Base-by-base conservation (phyloP, 2,329 filamentous ascomycete genomes). In the Sporothrix protearum region DNA sequence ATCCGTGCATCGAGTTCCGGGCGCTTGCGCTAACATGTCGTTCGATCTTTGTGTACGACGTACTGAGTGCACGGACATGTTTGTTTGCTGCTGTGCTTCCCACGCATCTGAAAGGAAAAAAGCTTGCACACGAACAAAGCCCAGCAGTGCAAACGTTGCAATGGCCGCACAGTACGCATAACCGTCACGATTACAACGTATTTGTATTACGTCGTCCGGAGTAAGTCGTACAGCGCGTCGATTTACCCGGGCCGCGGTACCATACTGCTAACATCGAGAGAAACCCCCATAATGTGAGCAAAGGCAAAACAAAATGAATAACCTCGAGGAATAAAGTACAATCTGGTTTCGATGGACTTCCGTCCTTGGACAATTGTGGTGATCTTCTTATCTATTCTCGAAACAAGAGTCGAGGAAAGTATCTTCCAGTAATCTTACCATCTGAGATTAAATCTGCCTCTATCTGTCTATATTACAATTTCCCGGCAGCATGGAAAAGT, bases 401-500 rank as follows among this genome's bases (percentile, higher is more conserved):
- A n/a, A n/a, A n/a, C n/a, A n/a, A n/a, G n/a, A n/a, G n/a, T n/a
- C n/a, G n/a, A n/a, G n/a, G n/a, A n/a, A n/a, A n/a, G n/a, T n/a
- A n/a, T n/a, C n/a, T n/a, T n/a, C n/a, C n/a, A n/a, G n/a, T n/a
- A n/a, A n/a, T n/a, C n/a, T n/a, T n/a, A n/a, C n/a, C n/a, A n/a
- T n/a, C 8, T 36, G 33, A 36, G 33, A 36, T 36, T 36, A 8
- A 36, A 36, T 36, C 8, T 36, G 33, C 3, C 33, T 53, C 3
- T 28, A 53, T 28, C 9, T 28, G 49, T 12, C 36, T 19, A 69
- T n/a, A 49, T 49, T 47, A 22, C 53, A 59, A 69, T 61, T 36
- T 61, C 39, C 59, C 53, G 68, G 36, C 68, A 69, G 25, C 53
- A 8, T 69, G 53, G 53, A 69, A 47, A 61, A 61, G 25, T 9